A percentile compares a stretch with the other conserved stretches of the same genome.
phyloP scores from a whole-genome alignment of 352 stramenopile genomes.

The Phytophthora capsici region DNA sequence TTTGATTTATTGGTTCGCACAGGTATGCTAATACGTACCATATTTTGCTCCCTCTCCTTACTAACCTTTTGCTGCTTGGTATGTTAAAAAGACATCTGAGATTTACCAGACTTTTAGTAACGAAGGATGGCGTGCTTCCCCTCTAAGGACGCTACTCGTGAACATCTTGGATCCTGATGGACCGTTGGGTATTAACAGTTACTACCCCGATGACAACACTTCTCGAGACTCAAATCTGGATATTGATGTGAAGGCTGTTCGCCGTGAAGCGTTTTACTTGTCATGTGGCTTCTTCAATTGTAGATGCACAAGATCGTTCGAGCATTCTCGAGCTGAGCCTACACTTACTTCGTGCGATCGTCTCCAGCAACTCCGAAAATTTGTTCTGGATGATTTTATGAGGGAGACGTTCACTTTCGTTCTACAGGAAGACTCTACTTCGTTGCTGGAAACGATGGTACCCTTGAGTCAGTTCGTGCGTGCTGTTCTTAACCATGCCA shows the following conservation, averaged over 20 bases:
- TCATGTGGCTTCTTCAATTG: slow-evolving; percentile 77
- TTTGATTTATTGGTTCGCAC: slow-evolving; percentile 83
- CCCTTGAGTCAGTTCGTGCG: slow-evolving; percentile 73
- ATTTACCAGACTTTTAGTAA: slow-evolving; percentile 79
- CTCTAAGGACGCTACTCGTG: slow-evolving; percentile 70
- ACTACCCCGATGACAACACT: slow-evolving; percentile 64
- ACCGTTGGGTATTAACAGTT: slow-evolving; percentile 80
- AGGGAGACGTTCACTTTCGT: slow-evolving; percentile 52
- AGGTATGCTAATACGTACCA: slow-evolving; percentile 45
- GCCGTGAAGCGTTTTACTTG: slow-evolving; percentile 82
- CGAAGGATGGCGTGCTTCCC: slow-evolving; percentile 59
- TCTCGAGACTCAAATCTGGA: slow-evolving; percentile 3
- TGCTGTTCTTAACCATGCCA: slow-evolving; percentile 69
- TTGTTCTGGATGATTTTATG: slow-evolving; percentile 68
- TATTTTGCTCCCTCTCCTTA: too few relatives aligned
- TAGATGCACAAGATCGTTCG: slow-evolving; percentile 66
- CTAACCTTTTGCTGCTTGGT: not conserved
- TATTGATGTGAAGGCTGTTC: slow-evolving; percentile 56
- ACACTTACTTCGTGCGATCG: slow-evolving; percentile 14
- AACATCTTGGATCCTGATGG: slow-evolving; percentile 85
- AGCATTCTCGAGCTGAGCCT: slow-evolving; percentile 45
- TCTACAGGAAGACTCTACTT: slow-evolving; percentile 18
- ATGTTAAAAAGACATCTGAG: slow-evolving; percentile 64
- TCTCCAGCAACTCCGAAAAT: slow-evolving; percentile 55
- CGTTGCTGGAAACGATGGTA: slow-evolving; percentile 68